phyloP scores from a whole-genome alignment of 371 early-diverging fungal species.

The Synchytrium microbalum region DNA sequence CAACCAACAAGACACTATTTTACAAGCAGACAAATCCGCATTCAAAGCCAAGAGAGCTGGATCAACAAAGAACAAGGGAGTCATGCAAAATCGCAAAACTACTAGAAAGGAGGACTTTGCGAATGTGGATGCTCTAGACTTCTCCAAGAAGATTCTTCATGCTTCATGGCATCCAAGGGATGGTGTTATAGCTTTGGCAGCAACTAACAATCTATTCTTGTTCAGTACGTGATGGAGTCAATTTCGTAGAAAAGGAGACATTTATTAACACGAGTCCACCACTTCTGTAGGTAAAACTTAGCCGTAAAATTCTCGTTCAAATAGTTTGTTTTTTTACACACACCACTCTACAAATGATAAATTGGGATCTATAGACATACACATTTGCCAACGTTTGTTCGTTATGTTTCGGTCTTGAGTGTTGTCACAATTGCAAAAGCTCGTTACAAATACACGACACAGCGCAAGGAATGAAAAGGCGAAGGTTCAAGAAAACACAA shows the following conservation, averaged over 20 bases:
- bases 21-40: constrained; percentile 95
- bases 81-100: constrained; percentile 32
- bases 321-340: no score
- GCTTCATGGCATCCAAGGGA: constrained; percentile 97
- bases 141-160: constrained; percentile 91
- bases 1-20: constrained; percentile 66
- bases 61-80: constrained; percentile 45
- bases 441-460: no score
- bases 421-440: no score
- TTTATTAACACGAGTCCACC: no score
- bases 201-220: constrained; percentile 95
- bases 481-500: no score
- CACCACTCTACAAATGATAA: no score
- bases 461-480: no score
- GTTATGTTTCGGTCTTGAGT: no score
- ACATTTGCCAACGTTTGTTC: no score
- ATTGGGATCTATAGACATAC: no score
- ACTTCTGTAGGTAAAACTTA: no score
- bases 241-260: constrained; percentile 8
- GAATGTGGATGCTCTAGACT: constrained; percentile 79
- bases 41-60: constrained; percentile 86
- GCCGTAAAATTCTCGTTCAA: no score
- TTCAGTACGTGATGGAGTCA: constrained; percentile 42
- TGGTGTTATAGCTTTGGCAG: constrained; percentile 92
- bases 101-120: constrained; percentile 59